Conservation (phyloP, 306 rosid genomes). For the Nissolia schottii region DNA sequence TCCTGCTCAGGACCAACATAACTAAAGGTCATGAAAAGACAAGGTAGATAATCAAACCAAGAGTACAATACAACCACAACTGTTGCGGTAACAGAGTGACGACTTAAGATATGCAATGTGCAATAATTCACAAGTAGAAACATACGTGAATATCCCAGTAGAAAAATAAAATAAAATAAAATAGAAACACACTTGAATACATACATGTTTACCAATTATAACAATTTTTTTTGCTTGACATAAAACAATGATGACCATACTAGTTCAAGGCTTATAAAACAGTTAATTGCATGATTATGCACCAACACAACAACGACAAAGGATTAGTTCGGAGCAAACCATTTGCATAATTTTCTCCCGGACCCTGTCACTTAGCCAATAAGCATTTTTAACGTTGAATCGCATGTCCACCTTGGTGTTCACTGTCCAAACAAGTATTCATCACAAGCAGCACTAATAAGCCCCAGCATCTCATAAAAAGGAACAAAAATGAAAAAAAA, state of each 20-base stretch:
- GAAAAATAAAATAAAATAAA: too few relatives aligned
- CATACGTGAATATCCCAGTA: too few relatives aligned
- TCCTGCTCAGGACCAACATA: slow-evolving; percentile 54
- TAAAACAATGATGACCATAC: not conserved
- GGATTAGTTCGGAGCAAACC: slow-evolving; percentile 39
- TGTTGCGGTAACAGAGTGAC: not conserved
- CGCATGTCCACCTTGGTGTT: slow-evolving; percentile 99
- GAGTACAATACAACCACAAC: not conserved
- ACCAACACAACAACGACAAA: not conserved
- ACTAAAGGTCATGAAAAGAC: slow-evolving; percentile 9
- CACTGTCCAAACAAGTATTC: slow-evolving; percentile 44
- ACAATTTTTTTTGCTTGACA: not conserved
- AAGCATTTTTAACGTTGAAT: slow-evolving; percentile 70
- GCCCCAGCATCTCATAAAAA: not conserved
- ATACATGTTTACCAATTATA: not conserved
- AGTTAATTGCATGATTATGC: not conserved
- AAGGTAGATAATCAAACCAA: slow-evolving; percentile 7
- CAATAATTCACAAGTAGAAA: not conserved
- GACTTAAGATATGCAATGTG: not conserved
- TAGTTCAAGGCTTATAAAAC: slow-evolving; percentile 12
- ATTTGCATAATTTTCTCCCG: slow-evolving; percentile 77
- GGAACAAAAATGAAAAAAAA: not conserved
- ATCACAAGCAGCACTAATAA: not conserved
- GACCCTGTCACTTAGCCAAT: slow-evolving; percentile 76
- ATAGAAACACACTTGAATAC: too few relatives aligned